A percentile compares a stretch with the other conserved stretches of the same genome.
These are phyloP conservation scores for Collybia sp. DNA, from an alignment of 768 basidiomycete species.

Conservation along the genomic window DNA sequence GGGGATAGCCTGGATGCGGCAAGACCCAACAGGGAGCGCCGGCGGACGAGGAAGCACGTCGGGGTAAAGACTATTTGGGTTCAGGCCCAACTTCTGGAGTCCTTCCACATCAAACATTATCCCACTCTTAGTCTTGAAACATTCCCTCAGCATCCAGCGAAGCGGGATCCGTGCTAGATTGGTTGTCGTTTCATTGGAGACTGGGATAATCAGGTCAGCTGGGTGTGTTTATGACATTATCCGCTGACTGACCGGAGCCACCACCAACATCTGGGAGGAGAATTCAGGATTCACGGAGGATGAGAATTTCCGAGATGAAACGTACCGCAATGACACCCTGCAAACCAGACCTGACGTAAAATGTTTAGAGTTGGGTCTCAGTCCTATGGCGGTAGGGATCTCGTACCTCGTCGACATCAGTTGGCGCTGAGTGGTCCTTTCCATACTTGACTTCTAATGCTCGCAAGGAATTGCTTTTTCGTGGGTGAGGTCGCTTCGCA, in stretches of 20 bases:
- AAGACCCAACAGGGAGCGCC: constrained; percentile 11
- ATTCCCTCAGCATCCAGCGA: constrained; percentile 70
- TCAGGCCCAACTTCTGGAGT: constrained; percentile 36
- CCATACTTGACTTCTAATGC: constrained; percentile 29
- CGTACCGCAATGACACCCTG: constrained; percentile 45
- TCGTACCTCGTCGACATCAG: constrained; percentile 64
- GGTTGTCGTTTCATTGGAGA: constrained; percentile 32
- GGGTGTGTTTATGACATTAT: neutral
- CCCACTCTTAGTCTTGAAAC: constrained; percentile 49
- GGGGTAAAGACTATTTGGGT: constrained; percentile 32
- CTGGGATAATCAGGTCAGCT: constrained; percentile 8
- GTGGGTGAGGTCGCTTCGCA: constrained; percentile 1
- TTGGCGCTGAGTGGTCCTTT: constrained; percentile 12
- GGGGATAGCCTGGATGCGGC: constrained; percentile 16
- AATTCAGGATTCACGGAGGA: neutral
- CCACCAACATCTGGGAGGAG: constrained; percentile 46
- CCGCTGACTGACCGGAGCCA: constrained; percentile 41
- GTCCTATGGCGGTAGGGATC: constrained; percentile 38
- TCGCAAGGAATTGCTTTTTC: constrained; percentile 19
- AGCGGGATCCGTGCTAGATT: constrained; percentile 48
- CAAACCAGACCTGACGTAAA: neutral
- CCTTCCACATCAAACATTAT: constrained; percentile 50
- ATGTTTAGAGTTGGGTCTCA: neutral
- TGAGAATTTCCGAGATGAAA: neutral
- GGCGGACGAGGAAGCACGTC: constrained; percentile 25